phyloP scores from a whole-genome alignment of 1,284 basidiomycete genomes.

The Schizophyllum commune region DNA sequence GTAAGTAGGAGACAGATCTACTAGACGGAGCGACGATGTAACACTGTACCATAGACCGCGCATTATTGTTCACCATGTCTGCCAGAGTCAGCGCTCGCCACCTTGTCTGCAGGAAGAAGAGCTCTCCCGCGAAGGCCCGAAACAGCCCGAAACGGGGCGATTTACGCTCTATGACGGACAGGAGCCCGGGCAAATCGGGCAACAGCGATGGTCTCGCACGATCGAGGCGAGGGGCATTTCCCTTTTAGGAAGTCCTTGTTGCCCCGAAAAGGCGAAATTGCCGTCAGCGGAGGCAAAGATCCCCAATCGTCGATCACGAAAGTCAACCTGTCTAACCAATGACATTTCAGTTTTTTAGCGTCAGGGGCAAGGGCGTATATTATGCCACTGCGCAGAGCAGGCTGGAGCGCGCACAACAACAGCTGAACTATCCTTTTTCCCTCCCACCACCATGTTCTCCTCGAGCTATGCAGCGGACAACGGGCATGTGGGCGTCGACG shows the following conservation, averaged over 20 bases:
- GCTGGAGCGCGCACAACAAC: neutral
- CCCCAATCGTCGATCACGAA: neutral
- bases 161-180: no score
- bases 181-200: no score
- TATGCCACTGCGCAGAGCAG: no score
- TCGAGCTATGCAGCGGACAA: neutral
- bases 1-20: neutral
- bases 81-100: no score
- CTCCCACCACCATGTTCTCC: neutral
- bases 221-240: neutral
- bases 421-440: neutral
- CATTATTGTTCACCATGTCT: neutral
- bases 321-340: neutral
- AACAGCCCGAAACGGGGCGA: no score
- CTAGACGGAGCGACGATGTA: neutral
- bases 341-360: neutral
- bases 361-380: no score
- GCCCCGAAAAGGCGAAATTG: neutral
- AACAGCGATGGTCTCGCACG: no score
- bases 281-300: neutral
- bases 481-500: neutral
- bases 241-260: neutral
- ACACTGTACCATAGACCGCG: neutral
- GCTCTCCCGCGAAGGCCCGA: no score
- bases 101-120: no score